phyloP scores from a whole-genome alignment of 345 rosid genomes.

The Balakata baccata region DNA sequence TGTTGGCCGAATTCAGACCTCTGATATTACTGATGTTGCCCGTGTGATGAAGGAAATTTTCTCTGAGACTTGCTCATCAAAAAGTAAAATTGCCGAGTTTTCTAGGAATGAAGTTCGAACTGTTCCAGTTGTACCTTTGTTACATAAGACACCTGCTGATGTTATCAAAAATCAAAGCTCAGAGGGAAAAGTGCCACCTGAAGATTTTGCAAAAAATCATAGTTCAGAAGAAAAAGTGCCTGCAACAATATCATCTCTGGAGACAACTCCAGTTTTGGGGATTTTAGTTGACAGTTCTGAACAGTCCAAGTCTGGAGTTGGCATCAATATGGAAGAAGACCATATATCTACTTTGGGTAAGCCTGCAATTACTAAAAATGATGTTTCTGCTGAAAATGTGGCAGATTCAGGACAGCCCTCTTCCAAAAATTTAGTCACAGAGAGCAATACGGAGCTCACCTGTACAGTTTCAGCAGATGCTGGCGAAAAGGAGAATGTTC shows the following conservation, averaged over 20 bases:
- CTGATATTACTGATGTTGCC: constrained; percentile 54
- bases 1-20: constrained; percentile 44
- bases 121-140: constrained; percentile 26
- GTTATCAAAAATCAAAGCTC: constrained; percentile 29
- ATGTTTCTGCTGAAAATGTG: constrained; percentile 25
- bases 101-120: constrained; percentile 34
- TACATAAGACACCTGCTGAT: constrained; percentile 25
- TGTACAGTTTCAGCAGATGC: constrained; percentile 6
- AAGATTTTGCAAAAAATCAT: constrained; percentile 33
- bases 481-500: constrained; percentile 11
- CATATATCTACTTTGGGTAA: constrained; percentile 17
- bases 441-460: neutral
- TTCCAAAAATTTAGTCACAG: neutral
- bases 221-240: constrained; percentile 20
- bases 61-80: constrained; percentile 50
- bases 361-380: constrained; percentile 21
- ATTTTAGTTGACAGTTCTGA: constrained; percentile 7
- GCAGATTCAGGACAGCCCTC: constrained; percentile 15
- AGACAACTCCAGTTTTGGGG: too few species aligned
- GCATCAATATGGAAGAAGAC: constrained; percentile 8
- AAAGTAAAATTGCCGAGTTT: constrained; percentile 42
- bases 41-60: constrained; percentile 63
- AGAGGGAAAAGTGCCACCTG: constrained; percentile 16
- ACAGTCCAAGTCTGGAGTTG: constrained; percentile 19
- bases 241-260: neutral